Conservation (phyloP, 495 filamentous ascomycete species). For the Eremomyces bilateralis region DNA sequence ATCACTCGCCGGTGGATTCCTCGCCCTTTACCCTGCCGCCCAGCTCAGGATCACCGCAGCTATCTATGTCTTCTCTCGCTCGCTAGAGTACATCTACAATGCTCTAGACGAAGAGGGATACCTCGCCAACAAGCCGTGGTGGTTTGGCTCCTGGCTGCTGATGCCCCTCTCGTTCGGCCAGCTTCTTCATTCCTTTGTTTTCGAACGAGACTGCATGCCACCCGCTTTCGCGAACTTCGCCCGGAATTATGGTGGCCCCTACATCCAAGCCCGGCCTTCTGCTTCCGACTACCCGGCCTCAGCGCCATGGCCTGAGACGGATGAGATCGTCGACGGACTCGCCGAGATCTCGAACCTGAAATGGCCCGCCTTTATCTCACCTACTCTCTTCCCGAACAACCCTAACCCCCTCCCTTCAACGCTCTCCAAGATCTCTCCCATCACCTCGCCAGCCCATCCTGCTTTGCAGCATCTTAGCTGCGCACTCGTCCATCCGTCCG, state of each 20-base stretch:
- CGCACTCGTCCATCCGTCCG: constrained; percentile 71
- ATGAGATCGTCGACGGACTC: constrained; percentile 61
- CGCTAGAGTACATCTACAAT: constrained; percentile 76
- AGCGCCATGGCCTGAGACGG: constrained; percentile 51
- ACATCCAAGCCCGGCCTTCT: constrained; percentile 56
- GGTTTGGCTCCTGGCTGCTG: constrained; percentile 93
- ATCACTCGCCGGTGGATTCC: constrained; percentile 57
- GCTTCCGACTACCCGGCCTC: constrained; percentile 38
- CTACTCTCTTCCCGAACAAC: constrained; percentile 59
- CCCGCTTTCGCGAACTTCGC: constrained; percentile 51
- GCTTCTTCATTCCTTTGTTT: constrained; percentile 75
- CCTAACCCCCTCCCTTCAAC: constrained; percentile 36
- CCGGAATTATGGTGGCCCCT: constrained; percentile 49
- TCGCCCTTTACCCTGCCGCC: constrained; percentile 56
- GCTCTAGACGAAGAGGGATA: constrained; percentile 57
- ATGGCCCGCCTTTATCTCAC: constrained; percentile 72
- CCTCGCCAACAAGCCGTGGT: constrained; percentile 51
- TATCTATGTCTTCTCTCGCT: constrained; percentile 56
- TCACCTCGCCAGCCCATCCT: constrained; percentile 68
- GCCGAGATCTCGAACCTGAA: constrained; percentile 56
- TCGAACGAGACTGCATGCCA: constrained; percentile 78
- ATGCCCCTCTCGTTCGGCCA: constrained; percentile 85
- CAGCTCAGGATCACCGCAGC: constrained; percentile 60
- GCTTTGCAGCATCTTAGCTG: constrained; percentile 65
- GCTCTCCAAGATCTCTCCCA: constrained; percentile 47